Evolutionary conservation across 2,329 filamentous ascomycete species (phyloP), one percentile per base, ranked within the genome.

Genomic region (Trichocomaceae sp.): DNA sequence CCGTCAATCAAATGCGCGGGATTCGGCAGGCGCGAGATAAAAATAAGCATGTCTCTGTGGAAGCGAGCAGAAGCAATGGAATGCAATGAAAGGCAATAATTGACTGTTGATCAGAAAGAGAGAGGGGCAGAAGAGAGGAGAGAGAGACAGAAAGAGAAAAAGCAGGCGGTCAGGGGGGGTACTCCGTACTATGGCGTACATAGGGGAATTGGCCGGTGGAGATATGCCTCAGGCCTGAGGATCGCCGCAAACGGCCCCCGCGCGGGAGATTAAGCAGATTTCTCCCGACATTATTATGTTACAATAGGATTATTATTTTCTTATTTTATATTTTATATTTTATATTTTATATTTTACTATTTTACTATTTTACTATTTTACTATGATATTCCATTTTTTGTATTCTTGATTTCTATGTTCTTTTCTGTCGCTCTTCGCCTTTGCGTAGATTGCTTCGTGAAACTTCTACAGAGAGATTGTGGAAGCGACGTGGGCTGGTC

Each of bases 181-280:
- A n/a, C n/a, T n/a, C n/a, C n/a, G n/a, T n/a, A n/a, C n/a, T n/a
- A n/a, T n/a, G n/a, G n/a, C n/a, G n/a, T n/a, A n/a, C n/a, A n/a
- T n/a, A n/a, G n/a, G n/a, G n/a, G n/a, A n/a, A n/a, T n/a, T n/a
- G n/a, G 39, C 7, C 39, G 39, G 39, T 41, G 39, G 39, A 41
- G 39, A 19, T 41, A 26, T n/a, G n/a, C n/a, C n/a, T n/a, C n/a
- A 4, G n/a, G 17, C 4, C 50, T 8, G 26, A 39, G 23, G 50
- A 52, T 52, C 50, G 50, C 41, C 50, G 42, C 26, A 37, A 44
- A 42, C 15, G 19, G 50, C 41, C 41, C 41, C 50, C 41, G 29
- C 41, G 50, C 26, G 23, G 48, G 50, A 52, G 29, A 52, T 46
- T 23, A 52, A 35, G 33, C 26, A 45, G 31, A 45, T 31, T 31